Conservation (phyloP, 2,329 filamentous ascomycete species). For the Penicillium decumbens region DNA sequence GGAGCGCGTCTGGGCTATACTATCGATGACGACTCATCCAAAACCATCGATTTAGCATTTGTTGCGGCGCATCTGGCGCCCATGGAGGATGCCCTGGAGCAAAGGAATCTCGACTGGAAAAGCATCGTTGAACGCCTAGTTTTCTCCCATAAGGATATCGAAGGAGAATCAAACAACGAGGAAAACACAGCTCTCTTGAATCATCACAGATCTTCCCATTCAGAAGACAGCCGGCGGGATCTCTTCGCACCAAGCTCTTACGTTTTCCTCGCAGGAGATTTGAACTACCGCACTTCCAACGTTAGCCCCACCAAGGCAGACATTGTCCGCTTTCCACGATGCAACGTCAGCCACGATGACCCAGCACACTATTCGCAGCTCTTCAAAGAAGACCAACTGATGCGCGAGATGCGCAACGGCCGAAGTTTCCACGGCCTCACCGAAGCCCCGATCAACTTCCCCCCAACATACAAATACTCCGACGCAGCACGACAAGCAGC, state of each 20-base stretch:
- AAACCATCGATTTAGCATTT: constrained; percentile 69
- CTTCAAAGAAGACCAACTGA: constrained; percentile 73
- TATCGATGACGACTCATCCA: constrained; percentile 33
- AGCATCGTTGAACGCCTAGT: constrained; percentile 74
- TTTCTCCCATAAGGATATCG: constrained; percentile 51
- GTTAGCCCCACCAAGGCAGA: constrained; percentile 59
- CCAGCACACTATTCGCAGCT: constrained; percentile 64
- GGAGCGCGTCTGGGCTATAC: constrained; percentile 66
- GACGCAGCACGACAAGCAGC: constrained; percentile 41
- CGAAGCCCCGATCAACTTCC: constrained; percentile 72
- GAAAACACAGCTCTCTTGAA: constrained; percentile 33
- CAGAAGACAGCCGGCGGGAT: constrained; percentile 26
- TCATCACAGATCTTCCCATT: constrained; percentile 27
- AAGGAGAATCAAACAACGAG: constrained; percentile 36
- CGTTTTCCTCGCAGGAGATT: constrained; percentile 82
- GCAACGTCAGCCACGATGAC: constrained; percentile 46
- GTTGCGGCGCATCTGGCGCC: constrained; percentile 83
- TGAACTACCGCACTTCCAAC: constrained; percentile 86
- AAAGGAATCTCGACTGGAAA: constrained; percentile 84
- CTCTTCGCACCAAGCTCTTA: constrained; percentile 73
- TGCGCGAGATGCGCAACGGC: constrained; percentile 62
- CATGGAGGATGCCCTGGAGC: constrained; percentile 71
- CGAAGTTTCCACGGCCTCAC: constrained; percentile 71
- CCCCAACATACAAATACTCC: constrained; percentile 90
- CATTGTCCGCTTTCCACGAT: constrained; percentile 58